Evolutionary conservation across 495 filamentous ascomycete species (phyloP).

Genomic region (Penicillium subrubescens): DNA sequence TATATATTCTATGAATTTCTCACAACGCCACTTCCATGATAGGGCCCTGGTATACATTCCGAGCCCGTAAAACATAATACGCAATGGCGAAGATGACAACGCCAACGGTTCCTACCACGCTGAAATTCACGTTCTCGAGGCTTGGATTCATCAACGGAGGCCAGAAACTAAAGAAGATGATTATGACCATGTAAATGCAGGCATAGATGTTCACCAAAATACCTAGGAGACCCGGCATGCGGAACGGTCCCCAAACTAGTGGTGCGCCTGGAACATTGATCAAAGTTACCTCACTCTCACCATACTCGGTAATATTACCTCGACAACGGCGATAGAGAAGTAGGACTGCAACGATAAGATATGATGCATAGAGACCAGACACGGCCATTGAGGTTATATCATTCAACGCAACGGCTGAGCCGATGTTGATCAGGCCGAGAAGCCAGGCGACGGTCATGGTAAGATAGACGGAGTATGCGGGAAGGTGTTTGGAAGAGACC

Average conservation of each 20-base stretch:
- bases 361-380: background rate
- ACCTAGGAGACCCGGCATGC: slow-evolving; percentile 45
- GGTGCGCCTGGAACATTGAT: slow-evolving; percentile 22
- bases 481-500: background rate
- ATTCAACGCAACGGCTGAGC: background rate
- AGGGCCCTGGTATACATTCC: slow-evolving; percentile 29
- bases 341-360: background rate
- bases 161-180: slow-evolving; percentile 50
- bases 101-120: slow-evolving; percentile 39
- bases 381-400: background rate
- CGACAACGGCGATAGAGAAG: background rate
- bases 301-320: background rate
- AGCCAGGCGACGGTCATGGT: background rate
- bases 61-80: slow-evolving; percentile 36
- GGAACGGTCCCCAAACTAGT: slow-evolving; percentile 52
- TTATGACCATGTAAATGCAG: slow-evolving; percentile 37
- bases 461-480: background rate
- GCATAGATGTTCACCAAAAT: slow-evolving; percentile 45
- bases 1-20: background rate
- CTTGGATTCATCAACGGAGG: slow-evolving; percentile 35
- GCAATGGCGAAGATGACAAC: slow-evolving; percentile 35
- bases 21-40: slow-evolving; percentile 18
- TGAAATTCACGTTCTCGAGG: slow-evolving; percentile 50
- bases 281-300: background rate
- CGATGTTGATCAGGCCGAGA: background rate